Evolutionary conservation across 2,329 filamentous ascomycete genomes (phyloP), one percentile per base, ranked within the genome.

Genomic region (Aspergillus japonicus): DNA sequence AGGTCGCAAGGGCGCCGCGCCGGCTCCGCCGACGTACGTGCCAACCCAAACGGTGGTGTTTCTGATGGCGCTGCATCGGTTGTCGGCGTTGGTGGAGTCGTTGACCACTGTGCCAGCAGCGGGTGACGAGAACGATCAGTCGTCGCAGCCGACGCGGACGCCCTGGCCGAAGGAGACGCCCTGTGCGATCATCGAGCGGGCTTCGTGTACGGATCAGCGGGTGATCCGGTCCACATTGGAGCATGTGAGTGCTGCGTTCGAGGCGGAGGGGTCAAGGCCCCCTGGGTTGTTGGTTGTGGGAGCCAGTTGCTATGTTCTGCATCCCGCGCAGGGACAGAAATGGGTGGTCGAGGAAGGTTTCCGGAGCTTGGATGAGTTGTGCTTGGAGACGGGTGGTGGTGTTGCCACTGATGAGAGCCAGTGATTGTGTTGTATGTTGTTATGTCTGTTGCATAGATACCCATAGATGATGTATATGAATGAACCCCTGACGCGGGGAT

Each of bases 261-360:
- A 97, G 73, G 87, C 90, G 53, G 92, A 96, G 70, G 95, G 95
- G 0, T 95, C 90, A 66, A 82, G 94, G 39, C 95, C 95, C 14
- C 95, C 95, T 0, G 95, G 95, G 0, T 74, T 99, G 61, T 78
- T 99, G 31, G 91, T 98, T 0, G 88, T 96, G 0, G 95, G 95
- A 0, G 81, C 83, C 50, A 90, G 92, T 3, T 99, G 95, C 68
- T 89, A 91, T 69, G 91, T 92, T 5, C 75, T 98, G 59, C 83
- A 88, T 63, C 79, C 81, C 23, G 81, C 84, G 39, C 79, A 77
- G 58, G 83, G 82, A 2, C 82, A 86, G 68, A 86, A 86, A 59
- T 97, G 94, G 94, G 79, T 83, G 0, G 90, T 96, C 0, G 92
- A 97, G 73, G 93, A 97, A 51, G 93, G 92, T 0, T 96, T 96